Evolutionary conservation across 768 basidiomycete species (phyloP).

Genomic region (Tricholomella constricta): DNA sequence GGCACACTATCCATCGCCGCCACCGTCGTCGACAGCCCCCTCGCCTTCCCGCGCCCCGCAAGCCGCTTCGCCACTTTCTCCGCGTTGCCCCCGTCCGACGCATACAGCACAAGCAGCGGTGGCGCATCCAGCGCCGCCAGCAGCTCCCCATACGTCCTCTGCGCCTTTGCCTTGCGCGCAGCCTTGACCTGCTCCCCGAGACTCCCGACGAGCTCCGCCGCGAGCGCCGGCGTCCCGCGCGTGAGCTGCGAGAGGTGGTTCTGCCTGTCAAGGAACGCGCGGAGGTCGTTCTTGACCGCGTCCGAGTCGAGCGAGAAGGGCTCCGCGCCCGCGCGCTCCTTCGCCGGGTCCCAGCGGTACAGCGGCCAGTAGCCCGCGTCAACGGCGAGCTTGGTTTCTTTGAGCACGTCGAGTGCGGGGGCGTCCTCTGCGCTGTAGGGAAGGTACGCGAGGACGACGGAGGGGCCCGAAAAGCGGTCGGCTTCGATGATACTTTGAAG

Average conservation of each 20-base stretch:
- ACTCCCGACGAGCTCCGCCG: slow-evolving; percentile 79
- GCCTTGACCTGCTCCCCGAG: slow-evolving; percentile 84
- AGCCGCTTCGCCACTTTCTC: slow-evolving; percentile 95
- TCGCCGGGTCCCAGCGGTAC: slow-evolving; percentile 95
- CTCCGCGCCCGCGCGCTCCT: slow-evolving; percentile 73
- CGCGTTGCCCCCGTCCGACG: slow-evolving; percentile 93
- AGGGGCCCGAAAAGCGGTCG: slow-evolving; percentile 86
- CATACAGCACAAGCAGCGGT: slow-evolving; percentile 87
- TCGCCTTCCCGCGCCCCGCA: slow-evolving; percentile 75
- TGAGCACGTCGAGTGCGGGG: slow-evolving; percentile 86
- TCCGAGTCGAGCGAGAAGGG: slow-evolving; percentile 94
- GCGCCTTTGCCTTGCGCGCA: slow-evolving; percentile 78
- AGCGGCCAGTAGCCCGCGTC: slow-evolving; percentile 98
- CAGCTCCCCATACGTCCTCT: slow-evolving; percentile 82
- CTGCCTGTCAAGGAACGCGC: slow-evolving; percentile 92
- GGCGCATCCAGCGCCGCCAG: slow-evolving; percentile 85
- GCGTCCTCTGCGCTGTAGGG: slow-evolving; percentile 81
- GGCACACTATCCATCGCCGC: slow-evolving; percentile 81
- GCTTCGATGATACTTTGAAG: slow-evolving; percentile 91
- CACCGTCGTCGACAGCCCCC: slow-evolving; percentile 78
- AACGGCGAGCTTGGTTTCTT: slow-evolving; percentile 96
- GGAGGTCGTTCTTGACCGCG: slow-evolving; percentile 89
- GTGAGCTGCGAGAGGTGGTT: slow-evolving; percentile 96
- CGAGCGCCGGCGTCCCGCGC: slow-evolving; percentile 76
- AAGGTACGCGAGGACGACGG: slow-evolving; percentile 91